A percentile compares a stretch with the other conserved stretches of the same genome.
phyloP scores from a whole-genome alignment of 1,284 basidiomycete species.

The Cystobasidium sp. region DNA sequence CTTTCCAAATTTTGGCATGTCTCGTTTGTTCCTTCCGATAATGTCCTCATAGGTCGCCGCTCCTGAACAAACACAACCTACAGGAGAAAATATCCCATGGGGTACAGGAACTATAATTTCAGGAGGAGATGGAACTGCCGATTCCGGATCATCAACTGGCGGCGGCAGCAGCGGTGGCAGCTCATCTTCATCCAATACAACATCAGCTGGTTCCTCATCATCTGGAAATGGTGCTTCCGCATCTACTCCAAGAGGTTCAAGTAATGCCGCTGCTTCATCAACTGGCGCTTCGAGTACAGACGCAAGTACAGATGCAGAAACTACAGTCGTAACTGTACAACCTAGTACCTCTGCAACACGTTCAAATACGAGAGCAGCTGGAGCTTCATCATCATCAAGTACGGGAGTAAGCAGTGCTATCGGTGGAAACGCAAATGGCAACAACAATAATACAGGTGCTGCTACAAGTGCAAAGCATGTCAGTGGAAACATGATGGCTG shows the following conservation, averaged over 20 bases:
- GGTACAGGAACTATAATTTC: constrained; percentile 69
- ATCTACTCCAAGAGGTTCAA: constrained; percentile 3
- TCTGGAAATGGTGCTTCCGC: background rate
- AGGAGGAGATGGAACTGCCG: constrained; percentile 10
- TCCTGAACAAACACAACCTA: constrained; percentile 63
- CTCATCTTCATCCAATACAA: background rate
- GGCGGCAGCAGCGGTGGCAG: constrained; percentile 12
- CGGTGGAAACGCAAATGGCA: background rate
- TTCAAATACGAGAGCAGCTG: too few relatives aligned
- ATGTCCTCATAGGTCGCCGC: constrained; percentile 2
- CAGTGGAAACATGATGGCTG: constrained; percentile 28
- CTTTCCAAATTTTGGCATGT: too few relatives aligned
- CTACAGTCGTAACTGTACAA: constrained; percentile 26
- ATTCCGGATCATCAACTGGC: constrained; percentile 26
- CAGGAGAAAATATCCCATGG: constrained; percentile 67
- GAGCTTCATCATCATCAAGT: background rate
- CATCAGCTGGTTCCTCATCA: background rate
- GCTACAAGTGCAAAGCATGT: constrained; percentile 1
- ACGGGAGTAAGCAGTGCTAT: constrained; percentile 5
- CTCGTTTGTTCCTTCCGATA: background rate
- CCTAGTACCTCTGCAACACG: constrained; percentile 8
- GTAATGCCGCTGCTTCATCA: background rate
- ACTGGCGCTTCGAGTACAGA: background rate
- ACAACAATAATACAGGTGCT: constrained; percentile 6
- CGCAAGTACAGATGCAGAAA: background rate